Base-by-base conservation (phyloP, 2,329 filamentous ascomycete genomes). In the Colletotrichum scovillei region DNA sequence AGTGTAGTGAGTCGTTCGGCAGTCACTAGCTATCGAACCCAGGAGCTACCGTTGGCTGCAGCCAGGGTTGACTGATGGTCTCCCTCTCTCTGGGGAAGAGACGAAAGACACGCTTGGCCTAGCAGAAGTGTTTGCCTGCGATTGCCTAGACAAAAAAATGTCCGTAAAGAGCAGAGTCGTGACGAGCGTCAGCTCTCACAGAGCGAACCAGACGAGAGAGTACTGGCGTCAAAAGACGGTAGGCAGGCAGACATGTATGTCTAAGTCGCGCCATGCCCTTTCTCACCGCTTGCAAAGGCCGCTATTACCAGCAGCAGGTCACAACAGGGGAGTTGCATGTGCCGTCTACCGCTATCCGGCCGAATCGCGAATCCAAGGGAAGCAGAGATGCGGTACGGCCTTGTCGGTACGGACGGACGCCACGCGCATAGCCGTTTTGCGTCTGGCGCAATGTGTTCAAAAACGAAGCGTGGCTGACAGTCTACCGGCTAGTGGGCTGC, bases 401-500 rank as follows among this genome's bases (percentile, higher is more conserved):
- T 49, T 62, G 38, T 28, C 38, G 59, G 24, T 26, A 26, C 14
- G 38, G 14, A 42, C 38, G 38, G 16, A 19, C n/a, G 42, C 42
- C 5, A 53, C 28, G 65, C 59, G 69, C 59, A 59, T 53, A 52
- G 58, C 69, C 53, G 69, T 32, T 69, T 63, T 60, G 30, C 53
- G 69, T 58, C 38, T 68, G 64, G 69, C 69, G 30, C 19, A 49
- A 49, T 49, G 42, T 49, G 42, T 22, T 49, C 16, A 49, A 49
- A 22, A 49, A n/a, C 35, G 52, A 38, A 42, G 57, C 58, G 49
- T 68, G 69, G 69, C 58, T 52, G 38, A 42, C 53, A 60, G 30
- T 22, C 42, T 49, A 22, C 42, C 26, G 22, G 53, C 38, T 42
- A 42, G 38, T 42, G 16, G 38, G 58, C 19, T 5, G 55, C 42